These are phyloP conservation scores for Microdochium bolleyi DNA, from an alignment of 2,329 filamentous ascomycete species.

Conservation along the genomic window DNA sequence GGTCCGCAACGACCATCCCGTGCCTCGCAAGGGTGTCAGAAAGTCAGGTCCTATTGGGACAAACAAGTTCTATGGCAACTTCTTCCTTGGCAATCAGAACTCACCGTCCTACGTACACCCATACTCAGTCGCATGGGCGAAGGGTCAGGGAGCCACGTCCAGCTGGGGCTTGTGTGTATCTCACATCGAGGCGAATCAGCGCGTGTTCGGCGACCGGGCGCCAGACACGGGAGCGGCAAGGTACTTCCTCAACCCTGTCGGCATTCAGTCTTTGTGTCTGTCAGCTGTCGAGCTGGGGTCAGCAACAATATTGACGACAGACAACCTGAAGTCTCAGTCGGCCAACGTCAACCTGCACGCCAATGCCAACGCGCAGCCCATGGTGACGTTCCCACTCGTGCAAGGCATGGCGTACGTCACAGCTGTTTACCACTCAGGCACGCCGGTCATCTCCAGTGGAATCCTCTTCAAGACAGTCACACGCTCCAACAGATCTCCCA, in stretches of 20 bases:
- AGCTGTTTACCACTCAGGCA: constrained; percentile 61
- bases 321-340: constrained; percentile 49
- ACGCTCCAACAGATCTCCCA: constrained; percentile 44
- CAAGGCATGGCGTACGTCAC: constrained; percentile 90
- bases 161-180: constrained; percentile 75
- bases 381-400: constrained; percentile 71
- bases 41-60: constrained; percentile 50
- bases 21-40: constrained; percentile 41
- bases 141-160: constrained; percentile 49
- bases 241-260: constrained; percentile 76
- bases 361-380: constrained; percentile 40
- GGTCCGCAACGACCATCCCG: constrained; percentile 48
- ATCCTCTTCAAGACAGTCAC: constrained; percentile 67
- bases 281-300: constrained; percentile 67
- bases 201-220: constrained; percentile 55
- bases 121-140: constrained; percentile 62
- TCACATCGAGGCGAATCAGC: constrained; percentile 61
- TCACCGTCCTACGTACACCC: constrained; percentile 68
- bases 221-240: constrained; percentile 48
- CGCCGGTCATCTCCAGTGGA: constrained; percentile 65
- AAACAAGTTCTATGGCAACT: constrained; percentile 77
- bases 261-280: constrained; percentile 72
- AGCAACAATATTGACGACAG: constrained; percentile 46
- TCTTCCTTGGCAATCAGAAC: constrained; percentile 67
- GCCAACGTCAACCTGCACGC: constrained; percentile 60